Evolutionary conservation across 306 rosid species (phyloP).

Genomic region (Carpinus fangiana): DNA sequence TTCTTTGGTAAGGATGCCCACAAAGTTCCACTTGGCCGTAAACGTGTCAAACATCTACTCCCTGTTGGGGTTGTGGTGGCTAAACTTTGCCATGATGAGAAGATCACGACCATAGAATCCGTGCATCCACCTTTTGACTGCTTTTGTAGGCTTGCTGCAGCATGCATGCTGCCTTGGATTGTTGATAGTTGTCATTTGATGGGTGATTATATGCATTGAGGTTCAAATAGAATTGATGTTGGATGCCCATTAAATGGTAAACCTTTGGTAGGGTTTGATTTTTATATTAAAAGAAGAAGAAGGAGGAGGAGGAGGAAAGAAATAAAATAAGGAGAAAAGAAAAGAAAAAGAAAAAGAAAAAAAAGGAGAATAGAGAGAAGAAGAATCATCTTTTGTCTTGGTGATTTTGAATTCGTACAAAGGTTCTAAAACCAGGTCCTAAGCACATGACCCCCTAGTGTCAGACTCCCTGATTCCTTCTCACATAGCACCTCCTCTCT

Average conservation of each 20-base stretch:
- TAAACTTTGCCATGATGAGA: background rate
- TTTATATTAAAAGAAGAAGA: conserved; percentile 28
- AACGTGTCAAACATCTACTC: conserved; percentile 46
- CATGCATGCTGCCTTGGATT: no score
- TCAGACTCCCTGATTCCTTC: conserved; percentile 85
- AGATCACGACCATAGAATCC: conserved; percentile 33
- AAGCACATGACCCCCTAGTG: conserved; percentile 91
- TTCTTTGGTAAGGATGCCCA: conserved; percentile 31
- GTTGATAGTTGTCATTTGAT: no score
- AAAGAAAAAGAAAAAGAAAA: conserved; percentile 22
- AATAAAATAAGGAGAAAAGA: conserved; percentile 34
- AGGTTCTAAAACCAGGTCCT: conserved; percentile 62
- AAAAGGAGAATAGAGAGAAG: conserved; percentile 46
- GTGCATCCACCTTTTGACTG: conserved; percentile 12
- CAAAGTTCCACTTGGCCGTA: conserved; percentile 39
- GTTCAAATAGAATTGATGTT: conserved; percentile 16
- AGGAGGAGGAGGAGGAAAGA: conserved; percentile 22
- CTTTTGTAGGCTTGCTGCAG: conserved; percentile 5
- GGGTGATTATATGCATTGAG: background rate
- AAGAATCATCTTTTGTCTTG: conserved; percentile 73
- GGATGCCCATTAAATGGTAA: background rate
- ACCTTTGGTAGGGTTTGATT: conserved; percentile 29
- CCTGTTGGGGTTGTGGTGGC: conserved; percentile 27
- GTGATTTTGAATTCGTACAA: conserved; percentile 76
- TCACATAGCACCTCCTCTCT: conserved; percentile 36